phyloP scores from a whole-genome alignment of 2,329 filamentous ascomycete genomes.

The Aspergillus fischeri region DNA sequence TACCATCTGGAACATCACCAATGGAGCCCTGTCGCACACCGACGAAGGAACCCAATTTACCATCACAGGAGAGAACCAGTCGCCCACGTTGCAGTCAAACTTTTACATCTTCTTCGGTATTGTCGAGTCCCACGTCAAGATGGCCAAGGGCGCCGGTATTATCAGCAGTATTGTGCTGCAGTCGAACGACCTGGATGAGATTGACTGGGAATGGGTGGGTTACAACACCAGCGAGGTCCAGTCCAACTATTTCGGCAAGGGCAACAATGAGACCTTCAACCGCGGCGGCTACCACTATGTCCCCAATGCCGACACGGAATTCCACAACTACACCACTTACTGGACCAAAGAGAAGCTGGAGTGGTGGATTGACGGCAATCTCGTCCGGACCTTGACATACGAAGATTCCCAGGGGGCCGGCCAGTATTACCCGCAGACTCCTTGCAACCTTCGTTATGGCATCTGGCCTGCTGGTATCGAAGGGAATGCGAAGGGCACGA shows the following conservation, averaged over 20 bases:
- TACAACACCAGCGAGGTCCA: constrained; percentile 50
- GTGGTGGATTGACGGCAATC: constrained; percentile 62
- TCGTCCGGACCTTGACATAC: constrained; percentile 59
- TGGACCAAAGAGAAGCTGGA: constrained; percentile 62
- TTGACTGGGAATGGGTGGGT: constrained; percentile 62
- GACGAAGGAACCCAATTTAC: constrained; percentile 66
- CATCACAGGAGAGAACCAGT: constrained; percentile 65
- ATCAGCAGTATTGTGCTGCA: constrained; percentile 79
- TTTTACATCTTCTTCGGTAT: constrained; percentile 86
- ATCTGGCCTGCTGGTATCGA: constrained; percentile 62
- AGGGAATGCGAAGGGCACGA: constrained; percentile 41
- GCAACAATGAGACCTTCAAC: constrained; percentile 70
- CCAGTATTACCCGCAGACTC: constrained; percentile 65
- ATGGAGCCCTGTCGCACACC: constrained; percentile 61
- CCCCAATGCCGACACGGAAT: constrained; percentile 51
- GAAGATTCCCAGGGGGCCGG: constrained; percentile 52
- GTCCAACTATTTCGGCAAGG: constrained; percentile 96
- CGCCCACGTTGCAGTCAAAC: constrained; percentile 71
- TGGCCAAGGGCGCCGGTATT: constrained; percentile 68
- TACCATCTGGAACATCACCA: constrained; percentile 65
- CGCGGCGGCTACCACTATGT: constrained; percentile 73
- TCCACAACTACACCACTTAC: constrained; percentile 54
- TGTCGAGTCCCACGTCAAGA: constrained; percentile 73
- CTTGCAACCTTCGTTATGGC: constrained; percentile 67
- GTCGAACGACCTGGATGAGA: constrained; percentile 79